Percentiles rank a stretch among this genome's conserved stretches.
Conservation (phyloP, 768 basidiomycete species). For the Epithele typhae region DNA sequence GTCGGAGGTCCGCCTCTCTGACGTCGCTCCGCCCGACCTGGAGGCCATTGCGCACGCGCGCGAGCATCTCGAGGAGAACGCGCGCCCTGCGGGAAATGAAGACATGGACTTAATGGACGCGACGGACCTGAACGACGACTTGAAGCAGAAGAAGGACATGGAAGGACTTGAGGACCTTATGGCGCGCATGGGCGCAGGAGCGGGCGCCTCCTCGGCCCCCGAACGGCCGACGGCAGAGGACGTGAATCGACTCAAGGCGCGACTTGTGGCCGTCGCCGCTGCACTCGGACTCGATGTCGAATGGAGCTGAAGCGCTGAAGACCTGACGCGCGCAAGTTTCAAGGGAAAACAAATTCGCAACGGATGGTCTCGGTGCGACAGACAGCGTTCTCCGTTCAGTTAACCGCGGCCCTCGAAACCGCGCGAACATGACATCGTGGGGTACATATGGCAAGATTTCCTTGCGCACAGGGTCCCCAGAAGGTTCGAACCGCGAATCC, state of each 20-base stretch:
- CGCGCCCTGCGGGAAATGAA: constrained; percentile 25
- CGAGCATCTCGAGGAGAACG: constrained; percentile 49
- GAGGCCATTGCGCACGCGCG: constrained; percentile 77
- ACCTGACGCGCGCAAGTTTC: too few species aligned
- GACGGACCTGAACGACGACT: constrained; percentile 29
- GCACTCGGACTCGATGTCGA: constrained; percentile 13
- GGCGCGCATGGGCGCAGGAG: constrained; percentile 32
- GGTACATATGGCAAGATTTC: too few species aligned
- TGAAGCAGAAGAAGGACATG: constrained; percentile 44
- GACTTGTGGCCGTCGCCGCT: constrained; percentile 12
- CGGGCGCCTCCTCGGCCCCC: not conserved
- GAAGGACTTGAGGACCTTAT: constrained; percentile 57
- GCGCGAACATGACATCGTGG: too few species aligned
- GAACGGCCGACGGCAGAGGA: constrained; percentile 20
- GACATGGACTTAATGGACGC: constrained; percentile 9
- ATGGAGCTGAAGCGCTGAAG: constrained; percentile 24
- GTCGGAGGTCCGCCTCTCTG: constrained; percentile 56
- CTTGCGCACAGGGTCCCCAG: too few species aligned
- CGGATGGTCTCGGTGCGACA: too few species aligned
- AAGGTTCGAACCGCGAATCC: too few species aligned
- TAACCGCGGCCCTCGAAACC: too few species aligned
- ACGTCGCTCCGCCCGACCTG: constrained; percentile 69
- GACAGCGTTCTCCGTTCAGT: too few species aligned
- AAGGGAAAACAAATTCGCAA: too few species aligned
- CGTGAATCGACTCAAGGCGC: constrained; percentile 14